A percentile compares a stretch with the other conserved stretches of the same genome.
These are phyloP conservation scores for Caryopteris hybrid DNA, from an alignment of 305 asterid species.

Conservation along the genomic window DNA sequence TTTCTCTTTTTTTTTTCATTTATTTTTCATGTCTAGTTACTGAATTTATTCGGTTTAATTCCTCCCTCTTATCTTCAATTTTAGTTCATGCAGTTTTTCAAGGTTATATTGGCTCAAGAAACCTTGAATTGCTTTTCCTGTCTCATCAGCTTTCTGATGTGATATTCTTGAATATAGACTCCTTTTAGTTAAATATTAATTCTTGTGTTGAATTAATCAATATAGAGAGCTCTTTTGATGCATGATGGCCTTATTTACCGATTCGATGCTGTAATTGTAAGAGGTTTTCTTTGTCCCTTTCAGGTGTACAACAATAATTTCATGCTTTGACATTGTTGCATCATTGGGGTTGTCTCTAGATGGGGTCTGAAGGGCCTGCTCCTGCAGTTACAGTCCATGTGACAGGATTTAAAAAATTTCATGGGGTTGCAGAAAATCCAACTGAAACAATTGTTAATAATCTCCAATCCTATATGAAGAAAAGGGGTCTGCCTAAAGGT, in stretches of 20 bases:
- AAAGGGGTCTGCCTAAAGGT: constrained; percentile 77
- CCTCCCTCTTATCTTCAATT: neutral
- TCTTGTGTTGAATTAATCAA: neutral
- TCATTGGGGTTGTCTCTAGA: constrained; percentile 35
- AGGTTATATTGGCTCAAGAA: too few relatives aligned
- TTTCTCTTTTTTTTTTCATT: neutral
- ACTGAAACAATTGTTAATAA: constrained; percentile 78
- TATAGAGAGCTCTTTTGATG: neutral
- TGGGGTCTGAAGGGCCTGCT: constrained; percentile 95
- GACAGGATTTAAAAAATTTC: constrained; percentile 89
- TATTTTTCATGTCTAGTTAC: too few relatives aligned
- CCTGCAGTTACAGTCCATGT: constrained; percentile 80
- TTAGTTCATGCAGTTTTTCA: too few relatives aligned
- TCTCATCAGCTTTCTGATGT: neutral
- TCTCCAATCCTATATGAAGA: constrained; percentile 65
- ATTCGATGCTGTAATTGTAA: neutral
- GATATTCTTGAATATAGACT: neutral
- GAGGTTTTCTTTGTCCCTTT: neutral
- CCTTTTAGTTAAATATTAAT: too few relatives aligned
- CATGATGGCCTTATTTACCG: neutral
- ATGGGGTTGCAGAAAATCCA: constrained; percentile 95
- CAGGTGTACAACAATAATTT: constrained; percentile 11
- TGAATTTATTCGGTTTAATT: neutral
- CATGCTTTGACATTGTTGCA: constrained; percentile 23
- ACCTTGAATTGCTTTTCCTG: too few relatives aligned